These are phyloP conservation scores for Serendipita sp. DNA, from an alignment of 768 basidiomycete genomes.

Conservation along the genomic window DNA sequence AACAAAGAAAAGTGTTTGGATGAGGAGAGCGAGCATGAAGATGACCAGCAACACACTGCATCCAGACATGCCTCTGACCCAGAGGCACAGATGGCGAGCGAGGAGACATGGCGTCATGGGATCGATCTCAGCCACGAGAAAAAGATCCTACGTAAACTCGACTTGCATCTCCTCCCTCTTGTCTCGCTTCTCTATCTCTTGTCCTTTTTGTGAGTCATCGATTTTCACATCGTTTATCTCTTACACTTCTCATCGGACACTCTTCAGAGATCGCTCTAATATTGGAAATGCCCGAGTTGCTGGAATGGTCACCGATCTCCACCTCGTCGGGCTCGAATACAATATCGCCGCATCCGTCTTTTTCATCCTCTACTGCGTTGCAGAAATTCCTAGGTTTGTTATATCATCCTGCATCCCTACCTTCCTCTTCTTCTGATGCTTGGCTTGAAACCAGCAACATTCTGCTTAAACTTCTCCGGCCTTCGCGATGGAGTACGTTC, in stretches of 20 bases:
- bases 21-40: too few species aligned
- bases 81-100: too few species aligned
- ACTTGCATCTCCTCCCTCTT: constrained; percentile 60
- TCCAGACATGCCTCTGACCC: too few species aligned
- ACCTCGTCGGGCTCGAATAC: constrained; percentile 49
- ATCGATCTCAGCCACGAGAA: constrained; percentile 26
- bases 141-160: constrained; percentile 41
- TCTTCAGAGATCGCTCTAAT: constrained; percentile 30
- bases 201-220: constrained; percentile 44
- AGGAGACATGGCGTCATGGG: neutral
- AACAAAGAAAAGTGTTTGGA: too few species aligned
- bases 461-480: neutral
- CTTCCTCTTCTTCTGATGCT: neutral
- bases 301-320: constrained; percentile 35
- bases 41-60: too few species aligned
- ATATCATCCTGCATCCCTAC: too few species aligned
- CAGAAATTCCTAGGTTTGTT: constrained; percentile 21
- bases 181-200: constrained; percentile 57
- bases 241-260: too few species aligned
- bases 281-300: constrained; percentile 63
- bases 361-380: constrained; percentile 46
- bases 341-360: constrained; percentile 55
- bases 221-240: neutral
- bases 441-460: neutral
- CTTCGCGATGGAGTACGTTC: neutral